phyloP scores from a whole-genome alignment of 352 stramenopile species.

The Phytophthora meadii region DNA sequence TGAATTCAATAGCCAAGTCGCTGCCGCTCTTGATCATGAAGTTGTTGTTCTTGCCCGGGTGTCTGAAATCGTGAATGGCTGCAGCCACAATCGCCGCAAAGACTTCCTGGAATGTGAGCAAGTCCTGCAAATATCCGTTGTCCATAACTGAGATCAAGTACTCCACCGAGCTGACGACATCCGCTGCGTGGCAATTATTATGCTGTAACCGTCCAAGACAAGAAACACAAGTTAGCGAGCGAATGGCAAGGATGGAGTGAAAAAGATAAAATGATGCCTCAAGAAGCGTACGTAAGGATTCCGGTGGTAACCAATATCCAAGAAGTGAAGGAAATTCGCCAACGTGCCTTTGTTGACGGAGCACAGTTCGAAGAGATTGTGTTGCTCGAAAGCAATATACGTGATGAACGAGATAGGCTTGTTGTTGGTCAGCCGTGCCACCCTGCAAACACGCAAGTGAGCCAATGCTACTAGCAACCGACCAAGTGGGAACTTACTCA shows the following conservation, averaged over 20 bases:
- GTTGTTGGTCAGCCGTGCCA: conserved; percentile 68
- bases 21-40: conserved; percentile 83
- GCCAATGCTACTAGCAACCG: not conserved
- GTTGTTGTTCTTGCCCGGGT: conserved; percentile 88
- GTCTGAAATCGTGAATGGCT: conserved; percentile 85
- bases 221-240: not conserved
- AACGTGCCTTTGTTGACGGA: conserved; percentile 77
- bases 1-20: conserved; percentile 84
- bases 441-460: conserved; percentile 38
- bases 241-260: too few relatives aligned
- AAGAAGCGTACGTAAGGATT: conserved; percentile 76
- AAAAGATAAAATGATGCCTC: not conserved
- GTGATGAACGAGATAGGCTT: conserved; percentile 85
- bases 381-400: conserved; percentile 85
- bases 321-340: conserved; percentile 82
- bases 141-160: conserved; percentile 85
- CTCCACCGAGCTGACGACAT: conserved; percentile 84
- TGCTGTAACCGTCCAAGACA: conserved; percentile 56
- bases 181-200: conserved; percentile 81
- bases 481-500: conserved; percentile 43
- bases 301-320: conserved; percentile 82
- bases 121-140: conserved; percentile 80
- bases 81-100: conserved; percentile 83
- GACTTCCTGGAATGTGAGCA: conserved; percentile 84
- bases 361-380: conserved; percentile 81